Evolutionary conservation across 2,329 filamentous ascomycete genomes (phyloP), one percentile per base, ranked within the genome.

Genomic region (Ceratocystis smalleyi): DNA sequence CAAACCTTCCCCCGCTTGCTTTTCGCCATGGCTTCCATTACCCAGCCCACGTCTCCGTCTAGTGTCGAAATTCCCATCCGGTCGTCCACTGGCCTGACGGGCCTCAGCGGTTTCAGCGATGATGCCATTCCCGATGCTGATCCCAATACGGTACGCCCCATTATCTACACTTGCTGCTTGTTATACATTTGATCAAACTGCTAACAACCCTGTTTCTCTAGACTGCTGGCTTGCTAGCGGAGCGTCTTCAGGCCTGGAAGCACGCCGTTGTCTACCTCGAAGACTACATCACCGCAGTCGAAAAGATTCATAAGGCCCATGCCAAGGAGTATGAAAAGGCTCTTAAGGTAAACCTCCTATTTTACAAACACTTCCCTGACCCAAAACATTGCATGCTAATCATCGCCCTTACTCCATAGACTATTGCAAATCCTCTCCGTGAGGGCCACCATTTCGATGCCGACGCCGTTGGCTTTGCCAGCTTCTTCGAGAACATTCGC

Each of bases 271-370:
- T 81, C 65, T 92, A 96, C 72, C 81, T 99, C 59, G 91, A 97
- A 75, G 90, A 95, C 62, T 99, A 96, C 74, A 81, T 97, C 71
- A 78, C 78, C 35, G 85, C 88, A 5, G 89, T 91, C 2, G 91
- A 96, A 74, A 96, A 92, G 79, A 80, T 89, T 66, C 87, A 96
- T 72, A 87, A 85, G 72, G 81, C 83, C 10, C 87, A 96, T 70
- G 85, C 89, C 64, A 97, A 96, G 78, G 92, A 97, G 74, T 96
- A 96, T 71, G 91, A 97, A 77, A 92, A 89, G 76, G 86, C 94
- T 8, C 77, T 97, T 71, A 99, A 97, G 85, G 86, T 75, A 63
- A 19, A 69, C 35, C 1, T 40, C 32, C n/a, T 2, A 19, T 7
- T 85, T 64, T 30, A 72, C 30, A 10, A 17, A 45, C 22, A 17